Evolutionary conservation across 2,329 filamentous ascomycete species (phyloP).

Genomic region (Xylaria sp.): DNA sequence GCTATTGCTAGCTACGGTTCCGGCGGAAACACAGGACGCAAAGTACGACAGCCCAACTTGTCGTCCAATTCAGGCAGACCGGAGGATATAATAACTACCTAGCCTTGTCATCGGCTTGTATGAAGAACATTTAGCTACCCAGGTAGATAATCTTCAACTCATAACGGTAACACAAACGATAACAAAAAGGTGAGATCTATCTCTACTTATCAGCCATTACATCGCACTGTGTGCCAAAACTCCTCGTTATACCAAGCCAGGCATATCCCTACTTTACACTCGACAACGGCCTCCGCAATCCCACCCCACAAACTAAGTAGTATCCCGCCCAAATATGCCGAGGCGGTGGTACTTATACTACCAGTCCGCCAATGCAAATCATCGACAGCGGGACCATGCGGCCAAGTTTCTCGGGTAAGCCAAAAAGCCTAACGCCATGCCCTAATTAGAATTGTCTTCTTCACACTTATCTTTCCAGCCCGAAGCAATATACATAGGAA

Average conservation of each 20-base stretch:
- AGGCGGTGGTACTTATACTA: background rate
- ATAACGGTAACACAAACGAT: background rate
- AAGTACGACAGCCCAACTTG: background rate
- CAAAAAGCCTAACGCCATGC: background rate
- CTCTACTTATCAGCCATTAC: background rate
- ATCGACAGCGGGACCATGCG: background rate
- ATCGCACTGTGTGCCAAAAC: background rate
- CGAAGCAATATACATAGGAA: background rate
- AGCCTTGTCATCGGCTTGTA: background rate
- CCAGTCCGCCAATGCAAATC: slow-evolving; percentile 1
- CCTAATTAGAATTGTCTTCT: background rate
- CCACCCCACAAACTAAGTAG: background rate
- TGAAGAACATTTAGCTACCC: background rate
- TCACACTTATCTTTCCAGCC: background rate
- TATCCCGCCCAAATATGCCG: background rate
- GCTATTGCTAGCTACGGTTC: slow-evolving; percentile 12
- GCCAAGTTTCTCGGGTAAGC: background rate
- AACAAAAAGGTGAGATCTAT: background rate
- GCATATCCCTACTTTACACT: background rate
- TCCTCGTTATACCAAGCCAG: background rate
- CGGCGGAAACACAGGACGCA: background rate
- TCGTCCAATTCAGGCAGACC: background rate
- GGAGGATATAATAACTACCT: background rate
- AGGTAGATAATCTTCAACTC: background rate
- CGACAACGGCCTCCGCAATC: background rate